Conservation (phyloP, 805 yeast species). For the Saturnispora galanensis region DNA sequence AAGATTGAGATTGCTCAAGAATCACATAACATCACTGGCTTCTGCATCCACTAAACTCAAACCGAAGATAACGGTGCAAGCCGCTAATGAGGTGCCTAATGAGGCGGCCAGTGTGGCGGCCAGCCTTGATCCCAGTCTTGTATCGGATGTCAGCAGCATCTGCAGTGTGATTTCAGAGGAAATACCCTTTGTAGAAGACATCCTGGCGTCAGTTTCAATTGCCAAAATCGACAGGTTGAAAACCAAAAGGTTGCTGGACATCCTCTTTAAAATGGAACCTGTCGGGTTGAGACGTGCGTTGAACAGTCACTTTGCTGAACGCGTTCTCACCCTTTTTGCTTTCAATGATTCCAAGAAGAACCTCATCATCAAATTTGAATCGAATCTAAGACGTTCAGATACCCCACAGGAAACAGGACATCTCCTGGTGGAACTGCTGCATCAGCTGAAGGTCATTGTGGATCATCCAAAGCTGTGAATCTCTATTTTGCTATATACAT, state of each 20-base stretch:
- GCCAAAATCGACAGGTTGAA: constrained; percentile 15
- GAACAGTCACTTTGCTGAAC: background rate
- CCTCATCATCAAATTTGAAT: background rate
- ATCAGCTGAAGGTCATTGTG: background rate
- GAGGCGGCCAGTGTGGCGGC: too few species aligned
- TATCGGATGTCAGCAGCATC: background rate
- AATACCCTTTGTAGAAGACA: background rate
- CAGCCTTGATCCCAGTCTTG: background rate
- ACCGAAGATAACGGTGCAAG: too few species aligned
- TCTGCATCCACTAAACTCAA: too few species aligned
- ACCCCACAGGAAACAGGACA: background rate
- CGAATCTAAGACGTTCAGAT: background rate
- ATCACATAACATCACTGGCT: too few species aligned
- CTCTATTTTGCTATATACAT: background rate
- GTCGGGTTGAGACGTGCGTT: background rate
- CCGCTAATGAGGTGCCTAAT: too few species aligned
- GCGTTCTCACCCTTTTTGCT: background rate
- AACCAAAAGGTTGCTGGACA: constrained; percentile 10
- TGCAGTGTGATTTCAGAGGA: background rate
- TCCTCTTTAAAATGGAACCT: constrained; percentile 1
- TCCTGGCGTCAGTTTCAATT: background rate
- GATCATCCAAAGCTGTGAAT: background rate
- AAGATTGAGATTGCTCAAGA: too few species aligned
- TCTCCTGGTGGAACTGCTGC: background rate
- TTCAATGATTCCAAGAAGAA: background rate